phyloP scores from a whole-genome alignment of 2,329 filamentous ascomycete species.

The Clarireedia sp. region DNA sequence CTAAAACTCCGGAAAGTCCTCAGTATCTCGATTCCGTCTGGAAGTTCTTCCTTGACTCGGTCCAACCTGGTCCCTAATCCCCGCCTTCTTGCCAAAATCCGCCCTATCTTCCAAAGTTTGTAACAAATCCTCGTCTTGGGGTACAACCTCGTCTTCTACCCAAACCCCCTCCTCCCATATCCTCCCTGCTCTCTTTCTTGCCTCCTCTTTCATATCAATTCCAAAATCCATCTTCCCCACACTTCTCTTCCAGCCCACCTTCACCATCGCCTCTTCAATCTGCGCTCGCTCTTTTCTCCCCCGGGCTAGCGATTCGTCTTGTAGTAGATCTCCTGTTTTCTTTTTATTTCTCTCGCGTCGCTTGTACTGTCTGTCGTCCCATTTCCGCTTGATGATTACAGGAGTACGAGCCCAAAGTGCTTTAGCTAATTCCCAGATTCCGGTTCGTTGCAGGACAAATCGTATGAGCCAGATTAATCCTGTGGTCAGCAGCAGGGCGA shows the following conservation, averaged over 20 bases:
- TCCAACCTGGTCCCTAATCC: not conserved
- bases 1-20: slow-evolving; percentile 5
- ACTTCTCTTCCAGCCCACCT: slow-evolving; percentile 3
- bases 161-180: not conserved
- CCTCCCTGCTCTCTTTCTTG: not conserved
- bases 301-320: not conserved
- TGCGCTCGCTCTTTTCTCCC: not conserved
- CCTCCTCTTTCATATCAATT: not conserved
- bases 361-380: not conserved
- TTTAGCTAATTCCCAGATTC: not conserved
- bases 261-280: slow-evolving; percentile 1
- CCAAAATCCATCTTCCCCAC: slow-evolving; percentile 7
- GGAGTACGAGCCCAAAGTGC: not conserved
- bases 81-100: not conserved
- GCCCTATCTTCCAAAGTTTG: not conserved
- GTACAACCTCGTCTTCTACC: slow-evolving; percentile 3
- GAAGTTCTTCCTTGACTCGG: not conserved
- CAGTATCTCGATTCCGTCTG: not conserved
- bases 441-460: not conserved
- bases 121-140: not conserved
- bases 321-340: not conserved
- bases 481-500: not conserved
- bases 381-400: not conserved
- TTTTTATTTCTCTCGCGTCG: not conserved
- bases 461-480: not conserved